Conservation (phyloP, 2,329 filamentous ascomycete species). For the Ophiosphaerella narmari region DNA sequence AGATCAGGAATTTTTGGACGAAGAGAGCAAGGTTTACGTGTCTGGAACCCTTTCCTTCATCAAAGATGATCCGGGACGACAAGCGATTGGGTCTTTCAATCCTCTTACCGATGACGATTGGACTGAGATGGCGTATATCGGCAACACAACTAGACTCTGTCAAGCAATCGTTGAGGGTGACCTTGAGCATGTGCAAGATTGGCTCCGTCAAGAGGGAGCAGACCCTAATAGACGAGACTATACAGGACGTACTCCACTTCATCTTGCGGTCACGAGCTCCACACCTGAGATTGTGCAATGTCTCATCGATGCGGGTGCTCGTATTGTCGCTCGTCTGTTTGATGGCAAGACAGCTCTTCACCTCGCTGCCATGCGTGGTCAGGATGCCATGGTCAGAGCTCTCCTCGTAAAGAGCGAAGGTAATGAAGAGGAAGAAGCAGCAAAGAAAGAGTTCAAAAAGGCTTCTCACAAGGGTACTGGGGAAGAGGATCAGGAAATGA, state of each 20-base stretch:
- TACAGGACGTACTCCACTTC: conserved; percentile 73
- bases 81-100: conserved; percentile 74
- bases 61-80: conserved; percentile 79
- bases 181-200: conserved; percentile 70
- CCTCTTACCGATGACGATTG: conserved; percentile 81
- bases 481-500: conserved; percentile 17
- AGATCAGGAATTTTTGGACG: conserved; percentile 71
- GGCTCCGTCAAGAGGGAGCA: conserved; percentile 68
- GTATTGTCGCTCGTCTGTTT: conserved; percentile 73
- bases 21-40: conserved; percentile 76
- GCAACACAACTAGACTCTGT: conserved; percentile 76
- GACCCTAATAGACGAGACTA: conserved; percentile 69
- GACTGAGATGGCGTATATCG: conserved; percentile 90
- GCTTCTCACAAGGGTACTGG: conserved; percentile 27
- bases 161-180: conserved; percentile 80
- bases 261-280: conserved; percentile 72
- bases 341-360: conserved; percentile 85
- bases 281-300: conserved; percentile 71
- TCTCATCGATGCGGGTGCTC: conserved; percentile 72
- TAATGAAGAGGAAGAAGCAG: conserved; percentile 71
- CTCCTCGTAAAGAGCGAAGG: conserved; percentile 74
- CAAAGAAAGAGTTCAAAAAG: conserved; percentile 58
- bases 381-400: conserved; percentile 69
- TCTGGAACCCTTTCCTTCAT: conserved; percentile 75
- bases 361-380: conserved; percentile 73